phyloP scores from a whole-genome alignment of 768 basidiomycete genomes.

The Mycena polygramma region DNA sequence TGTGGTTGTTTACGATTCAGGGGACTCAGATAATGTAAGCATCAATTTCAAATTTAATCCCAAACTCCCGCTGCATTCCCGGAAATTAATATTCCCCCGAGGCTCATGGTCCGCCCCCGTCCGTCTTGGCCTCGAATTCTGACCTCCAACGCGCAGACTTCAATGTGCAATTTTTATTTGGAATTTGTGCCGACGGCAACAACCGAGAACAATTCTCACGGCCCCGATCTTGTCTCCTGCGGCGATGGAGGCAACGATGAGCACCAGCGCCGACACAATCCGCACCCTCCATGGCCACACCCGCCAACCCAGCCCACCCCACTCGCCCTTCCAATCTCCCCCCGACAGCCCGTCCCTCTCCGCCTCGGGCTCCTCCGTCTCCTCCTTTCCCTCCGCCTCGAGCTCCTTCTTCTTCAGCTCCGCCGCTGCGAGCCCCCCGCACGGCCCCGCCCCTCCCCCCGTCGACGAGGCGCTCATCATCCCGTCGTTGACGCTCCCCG shows the following conservation, averaged over 20 bases:
- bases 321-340: conserved; percentile 64
- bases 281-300: conserved; percentile 46
- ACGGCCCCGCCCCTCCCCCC: conserved; percentile 55
- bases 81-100: no score
- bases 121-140: no score
- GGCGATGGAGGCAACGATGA: conserved; percentile 49
- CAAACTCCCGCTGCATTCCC: no score
- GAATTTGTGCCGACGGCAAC: no score
- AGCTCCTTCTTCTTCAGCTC: conserved; percentile 87
- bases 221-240: conserved; percentile 1
- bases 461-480: conserved; percentile 28
- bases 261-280: conserved; percentile 57
- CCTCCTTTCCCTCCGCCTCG: conserved; percentile 79
- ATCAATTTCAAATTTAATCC: no score
- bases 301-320: conserved; percentile 9
- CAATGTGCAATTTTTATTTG: no score
- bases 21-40: no score
- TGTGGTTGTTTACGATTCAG: no score
- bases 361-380: conserved; percentile 64
- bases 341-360: conserved; percentile 67
- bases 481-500: conserved; percentile 24
- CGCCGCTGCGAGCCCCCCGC: conserved; percentile 75
- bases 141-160: no score
- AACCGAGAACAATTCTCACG: background rate
- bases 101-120: no score